Evolutionary conservation across 345 rosid genomes (phyloP).

Genomic region (Cardamine occulta): DNA sequence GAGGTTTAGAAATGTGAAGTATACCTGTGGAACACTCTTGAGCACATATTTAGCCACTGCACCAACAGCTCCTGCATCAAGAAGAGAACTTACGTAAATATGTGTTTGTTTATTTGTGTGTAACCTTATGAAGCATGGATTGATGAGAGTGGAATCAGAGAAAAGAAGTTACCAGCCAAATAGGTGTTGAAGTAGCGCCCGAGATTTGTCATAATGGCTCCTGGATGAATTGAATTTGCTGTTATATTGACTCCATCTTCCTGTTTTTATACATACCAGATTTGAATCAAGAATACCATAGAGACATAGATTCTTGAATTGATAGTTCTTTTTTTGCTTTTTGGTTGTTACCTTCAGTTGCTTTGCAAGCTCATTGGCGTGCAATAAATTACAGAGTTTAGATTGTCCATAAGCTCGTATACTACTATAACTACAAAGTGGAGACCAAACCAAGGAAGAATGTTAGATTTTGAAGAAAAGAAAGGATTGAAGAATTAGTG

Average conservation of each 20-base stretch:
- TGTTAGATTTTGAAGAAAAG: neutral
- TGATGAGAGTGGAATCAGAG: neutral
- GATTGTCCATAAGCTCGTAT: conserved; percentile 60
- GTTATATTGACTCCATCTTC: conserved; percentile 62
- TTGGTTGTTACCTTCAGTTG: conserved; percentile 46
- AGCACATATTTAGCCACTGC: conserved; percentile 37
- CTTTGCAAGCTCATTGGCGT: conserved; percentile 56
- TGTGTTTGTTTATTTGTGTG: neutral
- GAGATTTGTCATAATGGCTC: conserved; percentile 64
- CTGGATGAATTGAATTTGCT: conserved; percentile 78
- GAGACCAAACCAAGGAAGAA: conserved; percentile 12
- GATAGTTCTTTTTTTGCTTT: neutral
- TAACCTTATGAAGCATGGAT: neutral
- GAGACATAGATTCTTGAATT: neutral
- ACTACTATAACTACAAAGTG: conserved; percentile 50
- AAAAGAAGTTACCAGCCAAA: conserved; percentile 47
- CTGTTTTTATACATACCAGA: conserved; percentile 41
- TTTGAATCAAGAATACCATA: neutral
- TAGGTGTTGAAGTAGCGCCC: conserved; percentile 44
- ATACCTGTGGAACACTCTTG: conserved; percentile 45
- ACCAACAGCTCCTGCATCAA: conserved; percentile 40
- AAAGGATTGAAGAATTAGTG: neutral
- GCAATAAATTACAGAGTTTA: conserved; percentile 48
- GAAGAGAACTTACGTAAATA: neutral
- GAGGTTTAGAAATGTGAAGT: conserved; percentile 11